Evolutionary conservation across 2,329 filamentous ascomycete species (phyloP).

Genomic region (Chaetomium sp.): DNA sequence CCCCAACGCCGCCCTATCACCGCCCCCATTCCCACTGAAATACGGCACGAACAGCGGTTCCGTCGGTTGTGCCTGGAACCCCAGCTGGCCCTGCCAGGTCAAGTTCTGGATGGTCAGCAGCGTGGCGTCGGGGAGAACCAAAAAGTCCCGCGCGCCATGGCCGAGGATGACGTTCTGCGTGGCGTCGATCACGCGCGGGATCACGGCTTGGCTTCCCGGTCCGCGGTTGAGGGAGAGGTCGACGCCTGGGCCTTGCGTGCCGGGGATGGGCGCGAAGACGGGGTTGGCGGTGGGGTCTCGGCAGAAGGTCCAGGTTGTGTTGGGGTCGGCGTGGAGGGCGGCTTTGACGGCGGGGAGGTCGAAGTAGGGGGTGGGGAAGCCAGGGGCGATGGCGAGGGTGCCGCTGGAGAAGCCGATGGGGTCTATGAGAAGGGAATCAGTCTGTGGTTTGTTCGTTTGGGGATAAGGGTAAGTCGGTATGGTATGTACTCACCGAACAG

Average conservation of each 20-base stretch:
- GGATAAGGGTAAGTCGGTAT: background rate
- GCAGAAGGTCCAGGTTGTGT: constrained; percentile 9
- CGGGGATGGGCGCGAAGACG: background rate
- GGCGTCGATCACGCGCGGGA: constrained; percentile 4
- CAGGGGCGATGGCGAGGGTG: background rate
- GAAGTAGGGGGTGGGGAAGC: constrained; percentile 8
- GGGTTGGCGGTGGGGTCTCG: background rate
- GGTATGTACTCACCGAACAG: constrained; percentile 1
- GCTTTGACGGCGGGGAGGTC: constrained; percentile 7
- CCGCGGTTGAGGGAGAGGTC: constrained; percentile 2
- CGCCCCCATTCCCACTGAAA: background rate
- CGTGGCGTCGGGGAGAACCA: background rate
- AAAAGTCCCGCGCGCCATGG: constrained; percentile 3
- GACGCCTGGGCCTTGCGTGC: background rate
- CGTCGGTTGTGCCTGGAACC: background rate
- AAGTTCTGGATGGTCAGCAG: constrained; percentile 7
- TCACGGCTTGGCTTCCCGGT: constrained; percentile 4
- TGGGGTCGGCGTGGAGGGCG: background rate
- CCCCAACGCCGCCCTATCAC: too few species aligned
- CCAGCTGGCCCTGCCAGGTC: background rate
- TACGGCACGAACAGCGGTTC: background rate
- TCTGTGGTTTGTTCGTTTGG: background rate
- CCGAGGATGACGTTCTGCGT: constrained; percentile 9
- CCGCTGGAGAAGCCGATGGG: constrained; percentile 7
- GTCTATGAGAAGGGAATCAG: background rate